Percentiles rank a stretch among this genome's conserved stretches.
These are phyloP conservation scores for Leishmania tarentolae DNA, from an alignment of 208 protist species.

Conservation along the genomic window DNA sequence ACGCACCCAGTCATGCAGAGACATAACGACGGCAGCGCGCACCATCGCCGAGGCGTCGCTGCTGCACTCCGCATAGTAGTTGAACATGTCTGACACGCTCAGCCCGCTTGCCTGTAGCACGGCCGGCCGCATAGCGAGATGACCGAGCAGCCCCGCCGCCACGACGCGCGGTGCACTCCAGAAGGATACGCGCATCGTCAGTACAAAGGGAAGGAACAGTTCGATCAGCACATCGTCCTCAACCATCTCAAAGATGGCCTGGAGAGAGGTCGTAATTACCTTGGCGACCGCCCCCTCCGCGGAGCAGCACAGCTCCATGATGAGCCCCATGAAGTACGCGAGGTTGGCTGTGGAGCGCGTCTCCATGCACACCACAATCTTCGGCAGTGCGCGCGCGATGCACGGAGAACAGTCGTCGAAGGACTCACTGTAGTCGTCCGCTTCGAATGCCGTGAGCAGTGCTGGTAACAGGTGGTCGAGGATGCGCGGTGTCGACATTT, in stretches of 20 bases:
- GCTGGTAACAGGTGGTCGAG: constrained; percentile 65
- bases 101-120: constrained; percentile 52
- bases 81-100: constrained; percentile 64
- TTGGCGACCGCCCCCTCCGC: constrained; percentile 52
- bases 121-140: constrained; percentile 47
- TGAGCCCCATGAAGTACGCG: constrained; percentile 71
- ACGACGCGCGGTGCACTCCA: constrained; percentile 72
- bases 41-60: constrained; percentile 58
- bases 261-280: constrained; percentile 42
- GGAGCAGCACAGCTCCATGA: constrained; percentile 70
- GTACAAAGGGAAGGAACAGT: constrained; percentile 61
- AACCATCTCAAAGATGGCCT: constrained; percentile 40
- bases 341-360: constrained; percentile 39
- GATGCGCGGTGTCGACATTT: constrained; percentile 61
- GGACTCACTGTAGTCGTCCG: constrained; percentile 57
- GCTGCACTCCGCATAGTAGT: constrained; percentile 61
- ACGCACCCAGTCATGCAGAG: constrained; percentile 65
- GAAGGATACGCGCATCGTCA: constrained; percentile 66
- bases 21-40: constrained; percentile 48
- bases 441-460: constrained; percentile 56
- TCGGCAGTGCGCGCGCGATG: constrained; percentile 55
- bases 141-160: constrained; percentile 58
- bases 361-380: constrained; percentile 49
- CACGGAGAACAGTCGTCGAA: constrained; percentile 63
- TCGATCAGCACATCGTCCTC: constrained; percentile 44